A percentile compares a stretch with the other conserved stretches of the same genome.
phyloP scores from a whole-genome alignment of 2,329 filamentous ascomycete genomes.

The Didymellaceae sp. region DNA sequence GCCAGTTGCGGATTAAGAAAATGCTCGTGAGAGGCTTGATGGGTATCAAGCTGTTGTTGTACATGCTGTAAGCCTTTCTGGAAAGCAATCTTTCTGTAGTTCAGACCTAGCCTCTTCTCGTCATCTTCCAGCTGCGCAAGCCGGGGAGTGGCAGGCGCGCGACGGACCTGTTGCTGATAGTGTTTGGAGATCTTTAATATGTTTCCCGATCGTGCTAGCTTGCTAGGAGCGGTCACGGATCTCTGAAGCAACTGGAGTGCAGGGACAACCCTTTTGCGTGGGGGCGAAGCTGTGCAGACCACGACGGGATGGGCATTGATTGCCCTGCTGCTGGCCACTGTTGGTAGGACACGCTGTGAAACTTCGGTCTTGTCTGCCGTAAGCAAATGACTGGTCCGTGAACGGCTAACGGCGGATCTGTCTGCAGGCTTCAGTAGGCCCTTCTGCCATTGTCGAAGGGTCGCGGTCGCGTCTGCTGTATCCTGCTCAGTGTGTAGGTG shows the following conservation, averaged over 20 bases:
- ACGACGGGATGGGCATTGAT: background rate
- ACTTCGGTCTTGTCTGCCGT: conserved; percentile 24
- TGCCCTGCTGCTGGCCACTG: too few species aligned
- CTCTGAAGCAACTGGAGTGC: conserved; percentile 23
- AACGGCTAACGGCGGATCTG: conserved; percentile 2
- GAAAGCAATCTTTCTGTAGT: conserved; percentile 49
- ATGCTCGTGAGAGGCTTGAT: conserved; percentile 15
- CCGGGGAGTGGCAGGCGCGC: conserved; percentile 29
- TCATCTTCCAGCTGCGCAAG: conserved; percentile 53
- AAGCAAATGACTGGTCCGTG: conserved; percentile 16
- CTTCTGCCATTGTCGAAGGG: conserved; percentile 59
- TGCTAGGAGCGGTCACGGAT: background rate
- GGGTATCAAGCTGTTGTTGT: conserved; percentile 34
- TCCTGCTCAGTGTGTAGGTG: conserved; percentile 60
- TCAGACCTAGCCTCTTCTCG: conserved; percentile 46
- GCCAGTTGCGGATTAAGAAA: conserved; percentile 39
- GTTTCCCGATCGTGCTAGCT: conserved; percentile 4
- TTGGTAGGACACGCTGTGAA: too few species aligned
- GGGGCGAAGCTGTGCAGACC: background rate
- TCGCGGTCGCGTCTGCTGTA: conserved; percentile 60
- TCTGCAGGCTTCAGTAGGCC: conserved; percentile 46
- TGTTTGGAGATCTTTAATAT: background rate
- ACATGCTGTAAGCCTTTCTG: conserved; percentile 38
- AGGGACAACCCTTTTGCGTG: conserved; percentile 6
- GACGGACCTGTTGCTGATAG: background rate